Evolutionary conservation across 148 eudicot genomes (phyloP).

Genomic region (Fagopyrum esculentum): DNA sequence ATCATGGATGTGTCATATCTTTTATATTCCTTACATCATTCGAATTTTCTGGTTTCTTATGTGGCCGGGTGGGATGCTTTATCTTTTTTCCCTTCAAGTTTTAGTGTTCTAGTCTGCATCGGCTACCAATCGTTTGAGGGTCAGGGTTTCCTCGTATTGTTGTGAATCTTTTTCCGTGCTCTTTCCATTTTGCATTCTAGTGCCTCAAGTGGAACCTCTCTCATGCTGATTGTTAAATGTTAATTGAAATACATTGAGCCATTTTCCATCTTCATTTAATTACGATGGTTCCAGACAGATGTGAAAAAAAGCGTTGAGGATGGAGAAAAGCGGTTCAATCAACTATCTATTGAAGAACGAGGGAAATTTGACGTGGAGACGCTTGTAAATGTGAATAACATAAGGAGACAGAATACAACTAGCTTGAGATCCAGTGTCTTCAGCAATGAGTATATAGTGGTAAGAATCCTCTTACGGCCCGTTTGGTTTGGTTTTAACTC

Average conservation of each 20-base stretch:
- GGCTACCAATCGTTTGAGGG: neutral
- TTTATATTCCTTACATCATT: neutral
- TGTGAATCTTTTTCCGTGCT: neutral
- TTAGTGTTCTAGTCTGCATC: too few species aligned
- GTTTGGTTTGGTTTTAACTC: too few species aligned
- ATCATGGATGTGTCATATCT: too few species aligned
- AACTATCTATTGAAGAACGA: slow-evolving; percentile 85
- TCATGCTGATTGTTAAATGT: neutral
- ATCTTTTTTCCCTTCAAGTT: neutral
- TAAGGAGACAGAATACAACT: slow-evolving; percentile 57
- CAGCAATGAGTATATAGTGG: slow-evolving; percentile 96
- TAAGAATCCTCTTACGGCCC: slow-evolving; percentile 32
- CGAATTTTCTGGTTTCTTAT: neutral
- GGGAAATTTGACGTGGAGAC: slow-evolving; percentile 97
- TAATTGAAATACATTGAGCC: too few species aligned
- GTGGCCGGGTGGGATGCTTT: neutral
- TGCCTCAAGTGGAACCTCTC: neutral
- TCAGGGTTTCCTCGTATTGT: neutral
- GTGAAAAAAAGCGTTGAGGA: slow-evolving; percentile 70
- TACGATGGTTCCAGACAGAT: slow-evolving; percentile 28
- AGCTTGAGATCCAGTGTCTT: slow-evolving; percentile 56
- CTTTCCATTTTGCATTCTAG: neutral
- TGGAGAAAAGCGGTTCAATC: slow-evolving; percentile 81
- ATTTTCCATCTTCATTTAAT: too few species aligned
- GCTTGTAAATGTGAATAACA: slow-evolving; percentile 76